Percentiles rank a stretch among this genome's conserved stretches.
Evolutionary conservation across 2,329 filamentous ascomycete genomes (phyloP).

Genomic region (Alternaria hordeiaustralica): DNA sequence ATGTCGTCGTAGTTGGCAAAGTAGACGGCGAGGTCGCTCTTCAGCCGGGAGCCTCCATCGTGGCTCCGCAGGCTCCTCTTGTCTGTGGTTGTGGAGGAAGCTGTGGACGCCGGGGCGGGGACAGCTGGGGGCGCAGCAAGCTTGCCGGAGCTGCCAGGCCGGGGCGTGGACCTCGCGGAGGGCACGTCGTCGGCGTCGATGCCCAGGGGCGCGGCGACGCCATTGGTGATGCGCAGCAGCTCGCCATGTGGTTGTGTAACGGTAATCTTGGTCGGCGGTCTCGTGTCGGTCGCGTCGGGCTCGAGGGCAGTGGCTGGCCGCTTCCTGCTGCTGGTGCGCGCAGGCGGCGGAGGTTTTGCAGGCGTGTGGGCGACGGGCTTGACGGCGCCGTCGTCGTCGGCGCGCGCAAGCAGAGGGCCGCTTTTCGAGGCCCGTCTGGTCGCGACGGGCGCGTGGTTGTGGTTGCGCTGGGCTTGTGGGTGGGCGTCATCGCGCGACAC

Average conservation of each 20-base stretch:
- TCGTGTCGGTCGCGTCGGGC: constrained; percentile 35
- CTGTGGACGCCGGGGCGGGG: constrained; percentile 25
- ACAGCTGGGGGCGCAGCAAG: constrained; percentile 24
- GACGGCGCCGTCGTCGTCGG: constrained; percentile 28
- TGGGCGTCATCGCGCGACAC: constrained; percentile 35
- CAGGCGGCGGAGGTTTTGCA: constrained; percentile 21
- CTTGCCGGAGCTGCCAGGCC: constrained; percentile 33
- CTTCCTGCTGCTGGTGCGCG: constrained; percentile 39
- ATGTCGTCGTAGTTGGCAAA: constrained; percentile 95
- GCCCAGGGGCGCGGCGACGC: constrained; percentile 46
- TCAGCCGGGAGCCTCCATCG: constrained; percentile 79
- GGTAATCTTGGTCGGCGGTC: constrained; percentile 52
- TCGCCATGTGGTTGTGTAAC: constrained; percentile 53
- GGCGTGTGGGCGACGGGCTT: constrained; percentile 17
- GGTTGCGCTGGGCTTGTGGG: constrained; percentile 18
- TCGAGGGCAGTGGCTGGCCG: constrained; percentile 34
- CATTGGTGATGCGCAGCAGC: constrained; percentile 53
- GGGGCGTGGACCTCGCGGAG: constrained; percentile 41
- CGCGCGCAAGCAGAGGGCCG: constrained; percentile 30
- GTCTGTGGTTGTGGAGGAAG: constrained; percentile 59
- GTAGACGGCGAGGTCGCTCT: constrained; percentile 89
- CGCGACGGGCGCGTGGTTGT: constrained; percentile 27
- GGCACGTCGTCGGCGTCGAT: constrained; percentile 42
- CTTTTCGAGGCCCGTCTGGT: constrained; percentile 38
- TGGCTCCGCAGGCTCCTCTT: constrained; percentile 84